Evolutionary conservation across 2,329 filamentous ascomycete species (phyloP), one percentile per base, ranked within the genome.

Genomic region (Cordyceps cateniannulata): DNA sequence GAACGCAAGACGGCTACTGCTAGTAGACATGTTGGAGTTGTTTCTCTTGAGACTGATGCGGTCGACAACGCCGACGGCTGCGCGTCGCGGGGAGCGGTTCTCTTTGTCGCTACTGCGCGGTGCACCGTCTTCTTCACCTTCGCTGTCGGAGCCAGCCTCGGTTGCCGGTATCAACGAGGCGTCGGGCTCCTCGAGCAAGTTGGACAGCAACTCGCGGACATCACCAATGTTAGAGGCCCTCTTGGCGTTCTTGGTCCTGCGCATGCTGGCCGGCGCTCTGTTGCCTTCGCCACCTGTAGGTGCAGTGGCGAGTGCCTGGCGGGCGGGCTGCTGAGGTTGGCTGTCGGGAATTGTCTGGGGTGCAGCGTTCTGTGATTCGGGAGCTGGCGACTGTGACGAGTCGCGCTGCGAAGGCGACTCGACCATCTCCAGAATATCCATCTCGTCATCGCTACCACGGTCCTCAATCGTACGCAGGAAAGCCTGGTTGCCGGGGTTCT

Each of bases 391-490:
- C 61, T 73, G 74, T 20, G 69, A 69, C 55, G 75, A 79, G 16
- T 76, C 72, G 61, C 69, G 61, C 29, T 69, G 69, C 10, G 64
- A 64, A 27, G 63, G 64, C 29, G 69, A 68, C 10, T 71, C 69
- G 0, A 68, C 64, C 45, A 84, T 79, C 49, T 87, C 83, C 9
- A 91, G 75, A 67, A 96, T 88, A 65, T 93, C 89, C 73, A 89
- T 83, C 59, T 91, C 88, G 59, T 95, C 87, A 50, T 90, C 89
- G 67, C 81, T 80, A 62, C 87, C 89, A 54, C 84, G 84, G 70
- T 97, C 93, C 68, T 96, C 92, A 57, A 99, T 90, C 7, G 91
- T 91, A 65, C 86, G 87, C 66, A 99, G 81, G 77, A 99, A 99
- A 0, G 95, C 95, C 63, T 89, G 83, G 71, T 92, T 93, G 70